These are phyloP conservation scores for Rhodotorula graminis DNA, from an alignment of 768 basidiomycete species.

Conservation along the genomic window DNA sequence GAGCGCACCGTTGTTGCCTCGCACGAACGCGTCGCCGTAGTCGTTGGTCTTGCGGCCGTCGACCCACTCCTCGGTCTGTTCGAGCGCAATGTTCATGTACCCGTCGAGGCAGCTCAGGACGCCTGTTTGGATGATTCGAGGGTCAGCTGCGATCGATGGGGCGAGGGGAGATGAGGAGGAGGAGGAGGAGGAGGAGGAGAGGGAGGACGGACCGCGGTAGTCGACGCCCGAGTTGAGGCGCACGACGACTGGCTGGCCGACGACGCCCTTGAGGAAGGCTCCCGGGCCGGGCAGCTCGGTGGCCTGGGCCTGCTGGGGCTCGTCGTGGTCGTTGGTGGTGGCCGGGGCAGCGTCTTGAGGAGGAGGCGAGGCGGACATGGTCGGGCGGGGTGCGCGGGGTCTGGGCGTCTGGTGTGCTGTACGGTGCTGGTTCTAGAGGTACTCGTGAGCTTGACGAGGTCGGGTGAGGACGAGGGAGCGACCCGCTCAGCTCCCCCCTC, in stretches of 20 bases:
- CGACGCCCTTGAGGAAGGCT: slow-evolving; percentile 59
- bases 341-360: not conserved
- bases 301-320: slow-evolving; percentile 10
- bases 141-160: not conserved
- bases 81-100: slow-evolving; percentile 98
- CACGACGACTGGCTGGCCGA: slow-evolving; percentile 92
- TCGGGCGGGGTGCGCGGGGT: not conserved
- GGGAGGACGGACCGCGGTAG: slow-evolving; percentile 63
- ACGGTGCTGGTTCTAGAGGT: too few relatives aligned
- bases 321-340: not conserved
- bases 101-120: slow-evolving; percentile 91
- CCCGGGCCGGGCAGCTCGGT: slow-evolving; percentile 34
- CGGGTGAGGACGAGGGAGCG: too few relatives aligned
- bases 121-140: slow-evolving; percentile 53
- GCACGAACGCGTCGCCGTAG: slow-evolving; percentile 92
- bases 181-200: too few relatives aligned
- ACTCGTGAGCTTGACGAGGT: too few relatives aligned
- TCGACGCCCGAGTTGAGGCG: slow-evolving; percentile 86
- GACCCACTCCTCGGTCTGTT: slow-evolving; percentile 94
- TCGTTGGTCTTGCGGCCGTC: slow-evolving; percentile 72
- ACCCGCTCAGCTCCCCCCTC: too few relatives aligned
- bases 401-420: too few relatives aligned
- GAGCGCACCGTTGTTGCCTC: slow-evolving; percentile 78
- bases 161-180: not conserved
- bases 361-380: slow-evolving; percentile 19